Evolutionary conservation across 2,329 filamentous ascomycete genomes (phyloP).

Genomic region (Periglandula ipomoeae): DNA sequence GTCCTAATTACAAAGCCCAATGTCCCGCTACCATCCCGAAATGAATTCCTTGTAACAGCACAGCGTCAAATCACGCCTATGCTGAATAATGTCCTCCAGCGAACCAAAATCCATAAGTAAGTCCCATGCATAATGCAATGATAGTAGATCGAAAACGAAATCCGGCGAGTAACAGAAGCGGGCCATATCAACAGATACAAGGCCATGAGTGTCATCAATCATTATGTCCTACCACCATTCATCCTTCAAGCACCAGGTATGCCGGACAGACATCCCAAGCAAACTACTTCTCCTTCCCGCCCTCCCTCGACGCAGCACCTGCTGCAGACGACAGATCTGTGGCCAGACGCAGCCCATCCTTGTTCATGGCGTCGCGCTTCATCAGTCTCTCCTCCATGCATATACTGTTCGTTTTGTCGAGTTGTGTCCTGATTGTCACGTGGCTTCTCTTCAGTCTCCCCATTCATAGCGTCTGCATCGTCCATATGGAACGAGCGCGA

Average conservation of each 20-base stretch:
- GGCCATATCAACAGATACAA: not conserved
- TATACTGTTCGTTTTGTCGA: not conserved
- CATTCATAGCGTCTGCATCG: constrained; percentile 30
- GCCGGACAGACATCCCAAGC: constrained; percentile 49
- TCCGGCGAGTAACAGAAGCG: too few relatives aligned
- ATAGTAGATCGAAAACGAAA: too few relatives aligned
- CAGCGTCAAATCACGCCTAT: too few relatives aligned
- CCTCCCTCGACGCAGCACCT: constrained; percentile 60
- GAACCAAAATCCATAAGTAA: not conserved
- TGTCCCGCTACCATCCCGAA: too few relatives aligned
- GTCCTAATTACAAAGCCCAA: too few relatives aligned
- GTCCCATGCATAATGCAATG: too few relatives aligned
- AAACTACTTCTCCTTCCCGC: constrained; percentile 55
- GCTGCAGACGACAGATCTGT: constrained; percentile 52
- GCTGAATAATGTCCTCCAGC: not conserved
- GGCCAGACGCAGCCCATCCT: constrained; percentile 33
- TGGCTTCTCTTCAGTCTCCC: not conserved
- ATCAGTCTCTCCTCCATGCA: constrained; percentile 3
- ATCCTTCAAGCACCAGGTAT: constrained; percentile 28
- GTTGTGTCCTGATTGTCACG: constrained; percentile 1
- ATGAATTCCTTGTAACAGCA: too few relatives aligned
- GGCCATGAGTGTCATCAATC: not conserved
- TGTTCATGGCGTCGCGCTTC: constrained; percentile 2
- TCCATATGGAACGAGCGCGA: constrained; percentile 41
- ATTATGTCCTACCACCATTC: not conserved